Conservation (phyloP, 257 asterid species). For the Salvia hispanica region DNA sequence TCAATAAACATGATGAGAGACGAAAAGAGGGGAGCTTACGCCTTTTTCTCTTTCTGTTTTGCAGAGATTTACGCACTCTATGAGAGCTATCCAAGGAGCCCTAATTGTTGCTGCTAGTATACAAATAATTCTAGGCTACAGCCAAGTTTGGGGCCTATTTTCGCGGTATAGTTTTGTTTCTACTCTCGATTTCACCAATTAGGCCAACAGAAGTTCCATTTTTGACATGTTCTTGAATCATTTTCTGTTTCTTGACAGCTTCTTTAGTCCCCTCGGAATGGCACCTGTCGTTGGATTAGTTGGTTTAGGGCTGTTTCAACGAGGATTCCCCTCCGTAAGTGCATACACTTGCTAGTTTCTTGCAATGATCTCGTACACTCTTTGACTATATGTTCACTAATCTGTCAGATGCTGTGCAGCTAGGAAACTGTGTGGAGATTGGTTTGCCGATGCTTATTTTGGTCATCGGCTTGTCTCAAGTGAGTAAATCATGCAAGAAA, state of each 20-base stretch:
- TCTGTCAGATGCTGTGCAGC: constrained; percentile 51
- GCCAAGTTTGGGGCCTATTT: constrained; percentile 98
- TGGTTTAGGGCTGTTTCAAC: constrained; percentile 92
- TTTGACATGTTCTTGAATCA: constrained; percentile 15
- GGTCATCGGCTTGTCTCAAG: constrained; percentile 86
- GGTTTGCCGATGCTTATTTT: constrained; percentile 89
- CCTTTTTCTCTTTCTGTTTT: constrained; percentile 5
- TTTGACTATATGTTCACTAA: neutral
- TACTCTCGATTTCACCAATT: constrained; percentile 1
- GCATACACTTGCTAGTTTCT: neutral
- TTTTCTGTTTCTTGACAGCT: constrained; percentile 47
- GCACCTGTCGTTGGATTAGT: constrained; percentile 96
- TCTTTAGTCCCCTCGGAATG: constrained; percentile 98
- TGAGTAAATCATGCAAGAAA: constrained; percentile 40
- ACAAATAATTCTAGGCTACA: constrained; percentile 90
- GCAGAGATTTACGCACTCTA: constrained; percentile 84
- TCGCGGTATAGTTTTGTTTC: constrained; percentile 63
- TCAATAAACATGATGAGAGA: neutral
- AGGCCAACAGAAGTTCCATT: constrained; percentile 14
- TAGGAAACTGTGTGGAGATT: constrained; percentile 91
- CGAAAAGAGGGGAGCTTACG: neutral
- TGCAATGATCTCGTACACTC: neutral
- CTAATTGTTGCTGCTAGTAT: constrained; percentile 86
- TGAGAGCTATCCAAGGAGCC: constrained; percentile 99
- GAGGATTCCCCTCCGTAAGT: constrained; percentile 89